Percentiles rank a stretch among this genome's conserved stretches.
Conservation (phyloP, 192 early-diverging fungal species). For the Coemansia sp. region DNA sequence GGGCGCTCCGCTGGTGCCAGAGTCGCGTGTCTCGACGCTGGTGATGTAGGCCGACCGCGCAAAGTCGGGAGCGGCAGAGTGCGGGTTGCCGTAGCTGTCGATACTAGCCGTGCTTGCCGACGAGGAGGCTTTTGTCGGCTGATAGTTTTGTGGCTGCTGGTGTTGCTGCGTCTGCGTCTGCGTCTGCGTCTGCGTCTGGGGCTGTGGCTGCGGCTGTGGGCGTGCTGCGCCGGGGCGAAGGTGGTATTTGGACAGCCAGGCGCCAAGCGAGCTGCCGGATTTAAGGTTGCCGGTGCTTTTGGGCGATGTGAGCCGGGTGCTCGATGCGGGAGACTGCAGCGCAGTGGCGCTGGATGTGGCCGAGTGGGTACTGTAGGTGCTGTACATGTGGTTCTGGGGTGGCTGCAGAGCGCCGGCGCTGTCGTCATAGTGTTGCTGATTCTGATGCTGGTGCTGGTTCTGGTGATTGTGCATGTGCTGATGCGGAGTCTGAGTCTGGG, state of each 20-base stretch:
- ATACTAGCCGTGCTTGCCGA: no score
- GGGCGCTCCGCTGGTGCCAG: conserved; percentile 2
- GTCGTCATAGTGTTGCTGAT: background rate
- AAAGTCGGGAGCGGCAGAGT: no score
- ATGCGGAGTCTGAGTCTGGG: conserved; percentile 3
- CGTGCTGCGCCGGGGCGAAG: conserved; percentile 19
- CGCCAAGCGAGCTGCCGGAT: conserved; percentile 35
- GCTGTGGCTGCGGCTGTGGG: background rate
- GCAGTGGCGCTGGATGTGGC: conserved; percentile 38
- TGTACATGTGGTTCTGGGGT: conserved; percentile 2
- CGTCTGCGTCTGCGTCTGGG: background rate
- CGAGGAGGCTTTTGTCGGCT: no score
- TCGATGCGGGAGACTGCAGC: conserved; percentile 13
- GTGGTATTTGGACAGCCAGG: conserved; percentile 44
- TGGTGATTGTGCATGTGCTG: conserved; percentile 5
- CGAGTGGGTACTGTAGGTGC: conserved; percentile 22
- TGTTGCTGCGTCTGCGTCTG: background rate
- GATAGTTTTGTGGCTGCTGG: no score
- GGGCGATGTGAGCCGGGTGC: conserved; percentile 13
- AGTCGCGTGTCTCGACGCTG: conserved; percentile 43
- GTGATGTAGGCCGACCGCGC: conserved; percentile 32
- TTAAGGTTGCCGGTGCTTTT: conserved; percentile 41
- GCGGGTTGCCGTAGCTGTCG: no score
- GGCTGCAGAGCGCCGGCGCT: background rate
- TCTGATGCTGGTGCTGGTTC: background rate